Conservation (phyloP, 1,284 basidiomycete genomes). For the Phellopilus nigrolimitatus region DNA sequence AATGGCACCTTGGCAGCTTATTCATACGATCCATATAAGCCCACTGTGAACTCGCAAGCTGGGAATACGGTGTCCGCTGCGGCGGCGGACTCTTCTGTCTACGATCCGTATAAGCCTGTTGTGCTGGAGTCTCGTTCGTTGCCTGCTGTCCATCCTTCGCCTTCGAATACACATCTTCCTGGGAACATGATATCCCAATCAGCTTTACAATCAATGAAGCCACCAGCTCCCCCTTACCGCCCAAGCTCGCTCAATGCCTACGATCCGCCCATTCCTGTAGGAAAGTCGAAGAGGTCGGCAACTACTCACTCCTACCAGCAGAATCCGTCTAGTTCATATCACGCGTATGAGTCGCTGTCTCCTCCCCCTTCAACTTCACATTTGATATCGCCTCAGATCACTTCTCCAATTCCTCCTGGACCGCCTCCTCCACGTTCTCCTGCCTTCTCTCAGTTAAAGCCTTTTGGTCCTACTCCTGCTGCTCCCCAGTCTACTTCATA, state of each 20-base stretch:
- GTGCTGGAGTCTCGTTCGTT: background rate
- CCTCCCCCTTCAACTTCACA: constrained; percentile 11
- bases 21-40: constrained; percentile 32
- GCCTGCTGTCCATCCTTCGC: background rate
- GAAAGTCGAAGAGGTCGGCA: background rate
- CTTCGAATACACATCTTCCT: background rate
- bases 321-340: constrained; percentile 8
- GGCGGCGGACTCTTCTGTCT: constrained; percentile 22
- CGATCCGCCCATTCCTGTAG: constrained; percentile 9
- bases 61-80: constrained; percentile 24
- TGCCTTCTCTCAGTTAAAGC: background rate
- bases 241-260: constrained; percentile 72
- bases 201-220: constrained; percentile 18
- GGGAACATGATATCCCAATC: constrained; percentile 10
- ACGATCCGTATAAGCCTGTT: constrained; percentile 28
- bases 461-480: background rate
- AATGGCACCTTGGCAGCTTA: constrained; percentile 13
- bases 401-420: constrained; percentile 23
- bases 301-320: background rate
- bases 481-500: no score
- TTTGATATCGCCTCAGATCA: constrained; percentile 20
- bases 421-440: constrained; percentile 14
- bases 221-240: constrained; percentile 36
- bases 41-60: constrained; percentile 26
- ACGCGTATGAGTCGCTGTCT: constrained; percentile 4